phyloP scores from a whole-genome alignment of 352 stramenopile genomes.

The Pythium rishiriense region DNA sequence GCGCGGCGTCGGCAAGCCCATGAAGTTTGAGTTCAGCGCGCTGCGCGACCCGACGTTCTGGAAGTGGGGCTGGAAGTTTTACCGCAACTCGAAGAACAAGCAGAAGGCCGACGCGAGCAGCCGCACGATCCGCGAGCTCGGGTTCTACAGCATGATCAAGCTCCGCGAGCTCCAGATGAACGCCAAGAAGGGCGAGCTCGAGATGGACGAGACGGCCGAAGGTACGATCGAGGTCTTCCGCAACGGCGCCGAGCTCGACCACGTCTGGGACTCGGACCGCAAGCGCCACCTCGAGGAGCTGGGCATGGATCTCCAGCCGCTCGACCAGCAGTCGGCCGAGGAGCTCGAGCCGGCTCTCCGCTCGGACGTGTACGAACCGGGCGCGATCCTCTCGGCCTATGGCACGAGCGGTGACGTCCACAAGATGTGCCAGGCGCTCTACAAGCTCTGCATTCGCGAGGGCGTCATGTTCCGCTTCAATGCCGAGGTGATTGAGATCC shows the following conservation, averaged over 20 bases:
- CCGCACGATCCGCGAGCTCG: constrained; percentile 79
- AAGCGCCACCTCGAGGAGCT: constrained; percentile 69
- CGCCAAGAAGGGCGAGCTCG: constrained; percentile 74
- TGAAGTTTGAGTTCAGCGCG: constrained; percentile 85
- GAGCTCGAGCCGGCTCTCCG: constrained; percentile 71
- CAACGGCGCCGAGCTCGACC: constrained; percentile 49
- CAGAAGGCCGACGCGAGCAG: constrained; percentile 71
- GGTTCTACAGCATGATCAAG: constrained; percentile 88
- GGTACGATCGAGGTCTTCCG: constrained; percentile 84
- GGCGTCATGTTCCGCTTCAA: constrained; percentile 90
- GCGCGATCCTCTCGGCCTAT: constrained; percentile 77
- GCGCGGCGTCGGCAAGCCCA: constrained; percentile 60
- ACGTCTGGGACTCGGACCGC: constrained; percentile 75
- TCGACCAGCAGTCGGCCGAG: constrained; percentile 53
- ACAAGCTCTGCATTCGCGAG: constrained; percentile 74
- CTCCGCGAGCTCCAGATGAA: constrained; percentile 73
- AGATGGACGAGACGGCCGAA: constrained; percentile 88
- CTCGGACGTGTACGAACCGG: constrained; percentile 54
- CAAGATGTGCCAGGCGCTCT: constrained; percentile 87
- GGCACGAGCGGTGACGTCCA: constrained; percentile 87
- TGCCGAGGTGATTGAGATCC: constrained; percentile 77
- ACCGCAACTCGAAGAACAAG: constrained; percentile 78
- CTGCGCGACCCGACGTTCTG: constrained; percentile 81
- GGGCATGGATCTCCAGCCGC: constrained; percentile 73
- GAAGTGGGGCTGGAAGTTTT: constrained; percentile 87